Evolutionary conservation across 495 filamentous ascomycete species (phyloP), one percentile per base, ranked within the genome.

Genomic region (Penicilliopsis zonata): DNA sequence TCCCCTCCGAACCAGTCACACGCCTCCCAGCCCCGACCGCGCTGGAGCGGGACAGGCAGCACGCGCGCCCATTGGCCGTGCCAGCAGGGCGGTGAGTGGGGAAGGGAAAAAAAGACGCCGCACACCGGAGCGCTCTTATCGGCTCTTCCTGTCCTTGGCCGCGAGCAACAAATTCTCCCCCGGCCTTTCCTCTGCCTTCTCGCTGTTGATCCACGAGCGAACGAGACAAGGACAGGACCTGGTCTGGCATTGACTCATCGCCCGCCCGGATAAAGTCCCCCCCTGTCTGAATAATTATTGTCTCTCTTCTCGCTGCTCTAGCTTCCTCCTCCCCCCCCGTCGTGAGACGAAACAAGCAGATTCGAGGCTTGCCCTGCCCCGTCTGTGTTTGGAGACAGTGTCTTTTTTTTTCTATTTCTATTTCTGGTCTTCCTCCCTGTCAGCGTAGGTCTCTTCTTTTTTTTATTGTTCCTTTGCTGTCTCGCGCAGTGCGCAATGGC

Each of bases 401-500:
- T n/a, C n/a, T n/a, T n/a, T 41, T 39, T 23, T 34, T 28, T 25
- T 30, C 34, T 18, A 27, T 29, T 32, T 33, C 41, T 33, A 18
- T 38, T 29, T 2, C 3, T 18, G 18, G 17, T 7, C 30, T 8
- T 1, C 6, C 5, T 5, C 12, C 28, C 28, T 4, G 7, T n/a
- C 4, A 5, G 4, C n/a, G n/a, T 4, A 28, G 5, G 12, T 14
- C 5, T 4, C 5, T 12, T 12, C n/a, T 28, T 5, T 12, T 9
- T 20, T 32, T 34, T 20, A 35, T 22, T 32, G 30, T 31, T 44
- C 25, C 28, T 39, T 14, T 13, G 4, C 18, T 7, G 31, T 34
- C 44, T n/a, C 42, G 56, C 44, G 53, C 48, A 33, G 48, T 41
- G 48, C 57, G 55, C 59, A 50, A 67, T 67, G 62, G 62, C 58